phyloP scores from a whole-genome alignment of 495 filamentous ascomycete genomes.

The Neurospora sp. region DNA sequence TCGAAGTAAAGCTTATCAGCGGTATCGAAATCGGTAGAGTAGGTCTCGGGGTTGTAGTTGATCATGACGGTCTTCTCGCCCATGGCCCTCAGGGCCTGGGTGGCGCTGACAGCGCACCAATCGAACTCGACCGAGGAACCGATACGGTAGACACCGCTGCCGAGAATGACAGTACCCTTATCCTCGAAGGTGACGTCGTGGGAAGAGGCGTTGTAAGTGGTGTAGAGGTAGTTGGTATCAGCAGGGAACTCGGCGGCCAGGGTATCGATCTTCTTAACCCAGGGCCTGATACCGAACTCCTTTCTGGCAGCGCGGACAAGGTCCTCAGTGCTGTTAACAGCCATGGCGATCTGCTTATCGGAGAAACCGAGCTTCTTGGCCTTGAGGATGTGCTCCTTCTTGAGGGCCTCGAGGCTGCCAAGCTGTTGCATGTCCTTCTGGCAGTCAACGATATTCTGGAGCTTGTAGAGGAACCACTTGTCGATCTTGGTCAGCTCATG shows the following conservation, averaged over 20 bases:
- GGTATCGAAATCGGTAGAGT: conserved; percentile 80
- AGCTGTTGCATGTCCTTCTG: conserved; percentile 78
- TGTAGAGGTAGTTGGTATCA: conserved; percentile 94
- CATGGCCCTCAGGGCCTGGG: conserved; percentile 73
- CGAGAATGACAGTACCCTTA: conserved; percentile 80
- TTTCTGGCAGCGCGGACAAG: conserved; percentile 77
- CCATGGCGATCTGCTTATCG: conserved; percentile 83
- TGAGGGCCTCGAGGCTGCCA: conserved; percentile 75
- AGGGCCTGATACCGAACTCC: conserved; percentile 76
- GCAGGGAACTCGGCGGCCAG: conserved; percentile 97
- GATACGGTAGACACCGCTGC: conserved; percentile 92
- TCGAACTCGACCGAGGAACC: conserved; percentile 97
- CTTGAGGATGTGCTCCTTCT: conserved; percentile 75
- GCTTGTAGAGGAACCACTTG: conserved; percentile 95
- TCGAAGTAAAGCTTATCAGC: conserved; percentile 97
- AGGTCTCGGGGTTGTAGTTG: conserved; percentile 91
- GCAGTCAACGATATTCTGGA: conserved; percentile 90
- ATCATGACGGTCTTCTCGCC: conserved; percentile 99
- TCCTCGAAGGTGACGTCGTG: conserved; percentile 96
- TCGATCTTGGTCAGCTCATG: conserved; percentile 95
- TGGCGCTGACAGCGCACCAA: conserved; percentile 96
- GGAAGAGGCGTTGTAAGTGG: conserved; percentile 92
- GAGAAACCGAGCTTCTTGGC: conserved; percentile 98
- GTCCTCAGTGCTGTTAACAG: conserved; percentile 79
- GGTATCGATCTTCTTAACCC: conserved; percentile 97